phyloP scores from a whole-genome alignment of 352 stramenopile genomes.

The Phytophthora ramorum region DNA sequence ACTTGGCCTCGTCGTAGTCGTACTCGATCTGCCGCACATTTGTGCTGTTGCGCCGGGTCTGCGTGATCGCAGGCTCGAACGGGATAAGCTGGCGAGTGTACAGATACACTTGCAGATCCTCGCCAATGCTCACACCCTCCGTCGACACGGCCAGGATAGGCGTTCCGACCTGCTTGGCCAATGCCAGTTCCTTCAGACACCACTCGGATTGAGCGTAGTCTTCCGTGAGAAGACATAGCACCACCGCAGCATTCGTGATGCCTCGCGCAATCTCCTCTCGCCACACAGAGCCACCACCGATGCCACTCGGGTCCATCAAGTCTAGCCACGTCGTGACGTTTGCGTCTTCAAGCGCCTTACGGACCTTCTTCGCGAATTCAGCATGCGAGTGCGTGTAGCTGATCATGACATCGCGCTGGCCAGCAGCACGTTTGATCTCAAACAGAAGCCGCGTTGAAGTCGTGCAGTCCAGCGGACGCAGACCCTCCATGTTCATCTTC shows the following conservation, averaged over 20 bases:
- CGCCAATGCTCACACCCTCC: conserved; percentile 67
- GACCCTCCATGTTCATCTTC: conserved; percentile 72
- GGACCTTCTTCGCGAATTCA: conserved; percentile 84
- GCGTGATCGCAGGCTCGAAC: conserved; percentile 74
- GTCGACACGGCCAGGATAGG: conserved; percentile 80
- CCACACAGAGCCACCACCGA: conserved; percentile 83
- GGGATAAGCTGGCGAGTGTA: conserved; percentile 86
- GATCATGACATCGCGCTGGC: conserved; percentile 87
- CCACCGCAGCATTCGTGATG: conserved; percentile 78
- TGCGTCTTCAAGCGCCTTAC: conserved; percentile 67
- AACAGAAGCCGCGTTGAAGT: conserved; percentile 82
- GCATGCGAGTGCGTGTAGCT: conserved; percentile 88
- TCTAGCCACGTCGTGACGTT: conserved; percentile 90
- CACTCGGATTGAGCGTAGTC: conserved; percentile 84
- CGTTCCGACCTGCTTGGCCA: conserved; percentile 83
- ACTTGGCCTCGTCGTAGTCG: conserved; percentile 78
- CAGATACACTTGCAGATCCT: conserved; percentile 85
- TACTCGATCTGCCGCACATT: conserved; percentile 83
- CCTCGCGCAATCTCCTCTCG: conserved; percentile 82
- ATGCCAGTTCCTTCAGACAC: conserved; percentile 85
- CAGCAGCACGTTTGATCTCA: conserved; percentile 82
- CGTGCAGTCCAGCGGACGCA: conserved; percentile 80
- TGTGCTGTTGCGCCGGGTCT: conserved; percentile 51
- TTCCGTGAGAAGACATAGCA: conserved; percentile 82
- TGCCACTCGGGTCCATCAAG: conserved; percentile 87